Evolutionary conservation across 495 filamentous ascomycete genomes (phyloP).

Genomic region (Usnea hakonensis): DNA sequence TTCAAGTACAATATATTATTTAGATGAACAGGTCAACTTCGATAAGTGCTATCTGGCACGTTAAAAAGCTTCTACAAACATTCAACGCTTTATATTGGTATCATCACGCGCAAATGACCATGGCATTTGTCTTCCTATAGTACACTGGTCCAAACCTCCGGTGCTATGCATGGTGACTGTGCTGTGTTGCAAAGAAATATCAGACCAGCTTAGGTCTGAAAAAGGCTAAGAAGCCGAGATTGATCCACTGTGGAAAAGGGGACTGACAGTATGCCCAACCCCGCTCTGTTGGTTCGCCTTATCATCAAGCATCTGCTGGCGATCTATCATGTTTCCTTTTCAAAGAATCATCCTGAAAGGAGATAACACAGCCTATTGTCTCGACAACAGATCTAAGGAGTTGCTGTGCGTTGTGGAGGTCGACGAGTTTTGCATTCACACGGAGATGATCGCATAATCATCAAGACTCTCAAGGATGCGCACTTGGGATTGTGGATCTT

Average conservation of each 20-base stretch:
- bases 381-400: not conserved
- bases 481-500: not conserved
- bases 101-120: not conserved
- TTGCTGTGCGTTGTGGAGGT: not conserved
- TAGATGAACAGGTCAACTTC: not conserved
- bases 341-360: not conserved
- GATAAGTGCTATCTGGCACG: not conserved
- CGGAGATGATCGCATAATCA: not conserved
- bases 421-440: not conserved
- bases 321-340: not conserved
- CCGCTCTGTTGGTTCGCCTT: not conserved
- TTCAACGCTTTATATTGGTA: conserved; percentile 2
- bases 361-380: not conserved
- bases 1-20: not conserved
- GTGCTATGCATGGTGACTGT: conserved; percentile 6
- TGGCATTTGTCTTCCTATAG: not conserved
- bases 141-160: conserved; percentile 1
- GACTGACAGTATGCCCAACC: not conserved
- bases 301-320: not conserved
- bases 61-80: not conserved
- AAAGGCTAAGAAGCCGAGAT: not conserved
- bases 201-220: not conserved
- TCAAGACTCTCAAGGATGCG: not conserved
- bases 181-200: not conserved
- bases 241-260: not conserved